Evolutionary conservation across 169 alveolate species (phyloP), one percentile per base, ranked within the genome.

Genomic region (Plasmodium falciparum): DNA sequence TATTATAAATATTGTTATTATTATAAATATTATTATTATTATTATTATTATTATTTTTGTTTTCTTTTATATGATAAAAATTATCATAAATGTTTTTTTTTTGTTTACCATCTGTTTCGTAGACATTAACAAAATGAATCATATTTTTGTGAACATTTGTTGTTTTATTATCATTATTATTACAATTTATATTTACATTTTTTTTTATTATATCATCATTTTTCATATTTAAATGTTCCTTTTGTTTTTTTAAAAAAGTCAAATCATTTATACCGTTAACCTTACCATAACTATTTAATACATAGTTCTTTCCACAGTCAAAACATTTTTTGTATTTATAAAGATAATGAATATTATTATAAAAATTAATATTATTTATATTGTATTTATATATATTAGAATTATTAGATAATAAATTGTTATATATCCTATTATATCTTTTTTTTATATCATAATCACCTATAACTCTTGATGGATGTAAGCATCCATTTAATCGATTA

Each of bases 401-500:
- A 70, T 39, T 15, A 63, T 39, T 83, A 15, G 91, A 70, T 26
- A 83, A 33, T 29, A 70, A 59, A 63, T 43, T 15, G 0, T 13
- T 12, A 22, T 54, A 13, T 22, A 15, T 17, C 6, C 3, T 50
- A 63, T 59, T 50, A 63, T 59, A 69, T 49, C 71, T 83, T 39
- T 63, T 71, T 49, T 83, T 83, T 26, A 83, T 24, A 49, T 83
- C 91, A 58, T 83, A 70, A 63, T 83, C 91, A 12, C 91, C 91
- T 29, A 83, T 83, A 39, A 83, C 91, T 20, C 91, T 69, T 11
- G 74, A 83, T 1, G 91, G 91, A 20, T 83, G 91, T 69, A 83
- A 62, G 29, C 91, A 70, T 2, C 74, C 85, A 70, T 83, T 72
- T 15, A 83, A 47, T 45, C 91, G 56, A 63, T 83, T 83, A 67